Base-by-base conservation (phyloP, 257 asterid species). In the Solanum gracilifrons region DNA sequence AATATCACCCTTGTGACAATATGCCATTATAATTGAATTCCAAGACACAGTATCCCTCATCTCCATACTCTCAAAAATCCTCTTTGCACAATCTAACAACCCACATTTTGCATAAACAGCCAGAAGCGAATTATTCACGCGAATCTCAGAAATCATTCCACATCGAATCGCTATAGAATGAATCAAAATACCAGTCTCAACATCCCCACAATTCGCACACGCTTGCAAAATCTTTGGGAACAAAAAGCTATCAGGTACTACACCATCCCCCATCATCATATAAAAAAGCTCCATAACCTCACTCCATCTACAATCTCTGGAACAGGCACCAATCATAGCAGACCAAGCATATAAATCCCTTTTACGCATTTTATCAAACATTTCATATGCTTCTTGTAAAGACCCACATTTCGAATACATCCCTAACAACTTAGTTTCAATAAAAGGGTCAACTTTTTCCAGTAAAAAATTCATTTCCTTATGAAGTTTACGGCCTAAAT, bases 151-250 rank as follows among this genome's bases (percentile, higher is more conserved):
- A 55, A 16, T 83, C 93, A 91, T 87, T 69, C 98, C 94, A 20
- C 86, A 55, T 85, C 94, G 93, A 84, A 93, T 83, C 85, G 75
- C 92, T 10, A 94, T 58, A 33, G 93, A 94, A 85, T 95, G 98
- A 84, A 95, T 93, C 93, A 93, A 87, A 76, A 88, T 90, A 62
- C 99, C 98, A 0, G 95, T 93, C 84, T 93, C 95, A 9, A 92
- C 89, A 87, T 94, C 97, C 73, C 94, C 91, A 66, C 88, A 83
- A 43, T 96, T 95, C 46, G 93, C 94, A 89, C 97, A 93, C 21
- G 98, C 99, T 90, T 94, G 94, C 51, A 96, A 90, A 85, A 96
- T 93, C 92, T 93, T 96, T 4, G 98, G 96, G 71, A 95, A 85
- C 92, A 96, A 39, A 85, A 94, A 92, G 76, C 90, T 88, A 86